Evolutionary conservation across 2,329 filamentous ascomycete species (phyloP).

Genomic region (Colletotrichum destructivum): DNA sequence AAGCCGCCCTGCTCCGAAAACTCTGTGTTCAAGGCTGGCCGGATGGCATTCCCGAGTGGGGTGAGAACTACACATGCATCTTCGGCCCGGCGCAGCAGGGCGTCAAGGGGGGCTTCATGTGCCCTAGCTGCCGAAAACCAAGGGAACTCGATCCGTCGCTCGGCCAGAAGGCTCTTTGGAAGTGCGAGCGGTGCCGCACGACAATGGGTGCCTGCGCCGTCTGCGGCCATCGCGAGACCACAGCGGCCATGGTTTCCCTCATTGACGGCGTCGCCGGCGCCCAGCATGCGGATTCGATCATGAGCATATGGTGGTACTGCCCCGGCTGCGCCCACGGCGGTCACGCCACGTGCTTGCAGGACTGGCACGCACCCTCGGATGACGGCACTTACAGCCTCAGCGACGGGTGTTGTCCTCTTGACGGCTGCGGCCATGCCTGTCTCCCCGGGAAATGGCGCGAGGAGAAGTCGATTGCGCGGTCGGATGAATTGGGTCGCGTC

Average conservation of each 20-base stretch:
- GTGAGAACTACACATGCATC: constrained; percentile 68
- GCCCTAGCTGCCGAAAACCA: constrained; percentile 70
- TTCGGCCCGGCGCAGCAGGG: constrained; percentile 69
- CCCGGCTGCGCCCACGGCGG: constrained; percentile 75
- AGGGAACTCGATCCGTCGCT: constrained; percentile 65
- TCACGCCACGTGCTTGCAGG: constrained; percentile 71
- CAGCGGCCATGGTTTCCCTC: constrained; percentile 53
- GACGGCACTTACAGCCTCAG: constrained; percentile 51
- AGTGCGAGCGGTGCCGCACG: constrained; percentile 69
- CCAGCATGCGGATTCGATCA: constrained; percentile 46
- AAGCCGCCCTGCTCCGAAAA: constrained; percentile 74
- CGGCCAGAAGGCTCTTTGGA: constrained; percentile 66
- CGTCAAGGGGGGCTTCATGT: constrained; percentile 68
- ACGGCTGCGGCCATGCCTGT: constrained; percentile 76
- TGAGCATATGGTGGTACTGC: constrained; percentile 75
- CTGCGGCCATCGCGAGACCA: constrained; percentile 68
- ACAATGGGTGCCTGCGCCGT: constrained; percentile 72
- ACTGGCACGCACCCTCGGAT: constrained; percentile 67
- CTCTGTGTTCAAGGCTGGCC: constrained; percentile 73
- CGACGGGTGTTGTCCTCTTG: constrained; percentile 75
- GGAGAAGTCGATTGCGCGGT: constrained; percentile 60
- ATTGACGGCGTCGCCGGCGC: constrained; percentile 20
- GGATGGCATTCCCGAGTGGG: constrained; percentile 65
- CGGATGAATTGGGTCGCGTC: constrained; percentile 67
- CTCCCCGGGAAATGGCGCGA: constrained; percentile 70